Percentiles rank a stretch among this genome's conserved stretches.
These are phyloP conservation scores for Plasmodium malariae DNA, from an alignment of 169 alveolate genomes.

Conservation along the genomic window DNA sequence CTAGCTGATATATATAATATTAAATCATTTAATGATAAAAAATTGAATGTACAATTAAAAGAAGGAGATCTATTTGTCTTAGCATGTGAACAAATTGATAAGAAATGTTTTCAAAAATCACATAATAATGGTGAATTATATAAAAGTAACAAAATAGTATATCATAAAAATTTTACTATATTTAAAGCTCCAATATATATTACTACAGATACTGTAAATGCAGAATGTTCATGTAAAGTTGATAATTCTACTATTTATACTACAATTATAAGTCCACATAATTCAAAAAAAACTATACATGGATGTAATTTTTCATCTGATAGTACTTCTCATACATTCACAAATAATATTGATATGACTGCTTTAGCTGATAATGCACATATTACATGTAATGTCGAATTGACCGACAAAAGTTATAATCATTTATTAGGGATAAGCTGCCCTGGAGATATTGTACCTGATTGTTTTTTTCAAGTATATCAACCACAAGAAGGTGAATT, in stretches of 20 bases:
- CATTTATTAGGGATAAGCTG: slow-evolving; percentile 54
- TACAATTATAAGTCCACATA: slow-evolving; percentile 1
- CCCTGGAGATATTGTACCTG: slow-evolving; percentile 46
- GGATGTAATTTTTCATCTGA: slow-evolving; percentile 60
- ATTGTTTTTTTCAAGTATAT: slow-evolving; percentile 62
- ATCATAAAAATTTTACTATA: slow-evolving; percentile 38
- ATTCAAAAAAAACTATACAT: slow-evolving; percentile 31
- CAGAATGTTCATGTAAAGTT: slow-evolving; percentile 35
- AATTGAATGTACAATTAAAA: slow-evolving; percentile 17
- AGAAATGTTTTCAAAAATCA: slow-evolving; percentile 34
- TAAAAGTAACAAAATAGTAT: slow-evolving; percentile 48
- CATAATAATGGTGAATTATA: not conserved
- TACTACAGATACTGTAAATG: slow-evolving; percentile 2
- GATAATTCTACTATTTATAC: not conserved
- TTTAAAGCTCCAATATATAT: slow-evolving; percentile 59
- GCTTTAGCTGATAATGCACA: slow-evolving; percentile 21
- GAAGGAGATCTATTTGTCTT: slow-evolving; percentile 43
- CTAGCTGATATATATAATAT: not conserved
- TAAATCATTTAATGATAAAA: not conserved
- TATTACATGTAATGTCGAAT: slow-evolving; percentile 21
- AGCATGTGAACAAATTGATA: slow-evolving; percentile 53
- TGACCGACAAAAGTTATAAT: slow-evolving; percentile 4
- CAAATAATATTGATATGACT: slow-evolving; percentile 25
- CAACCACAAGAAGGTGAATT: slow-evolving; percentile 17
- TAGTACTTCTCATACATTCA: not conserved